Conservation (phyloP, 768 basidiomycete species). For the Podaxis sp. region DNA sequence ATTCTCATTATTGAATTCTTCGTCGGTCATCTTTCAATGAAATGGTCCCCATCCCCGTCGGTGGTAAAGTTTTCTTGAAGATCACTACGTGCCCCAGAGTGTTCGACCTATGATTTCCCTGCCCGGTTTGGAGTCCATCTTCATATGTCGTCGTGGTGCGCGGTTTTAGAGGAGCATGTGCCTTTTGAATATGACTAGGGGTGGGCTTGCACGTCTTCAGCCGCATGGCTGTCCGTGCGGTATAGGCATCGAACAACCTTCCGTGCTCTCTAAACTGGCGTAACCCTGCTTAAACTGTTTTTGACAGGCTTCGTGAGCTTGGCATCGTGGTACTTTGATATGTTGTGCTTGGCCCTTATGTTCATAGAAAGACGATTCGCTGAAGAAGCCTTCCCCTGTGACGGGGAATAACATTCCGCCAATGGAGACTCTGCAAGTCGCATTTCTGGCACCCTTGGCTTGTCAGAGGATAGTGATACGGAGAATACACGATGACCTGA, state of each 20-base stretch:
- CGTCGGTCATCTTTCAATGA: conserved; percentile 42
- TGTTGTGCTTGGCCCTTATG: neutral
- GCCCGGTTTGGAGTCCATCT: conserved; percentile 36
- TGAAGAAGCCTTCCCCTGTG: neutral
- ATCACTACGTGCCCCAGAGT: neutral
- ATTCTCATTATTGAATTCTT: conserved; percentile 30
- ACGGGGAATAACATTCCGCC: conserved; percentile 39
- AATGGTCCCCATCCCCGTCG: conserved; percentile 42
- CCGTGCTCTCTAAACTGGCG: conserved; percentile 36
- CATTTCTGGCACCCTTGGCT: conserved; percentile 42
- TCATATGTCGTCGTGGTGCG: conserved; percentile 45
- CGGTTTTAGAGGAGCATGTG: conserved; percentile 3
- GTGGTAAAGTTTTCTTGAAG: conserved; percentile 24
- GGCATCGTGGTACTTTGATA: conserved; percentile 39
- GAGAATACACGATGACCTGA: neutral
- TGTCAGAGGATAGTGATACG: conserved; percentile 32
- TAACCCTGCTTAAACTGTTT: conserved; percentile 37
- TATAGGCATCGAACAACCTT: conserved; percentile 36
- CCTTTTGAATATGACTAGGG: neutral
- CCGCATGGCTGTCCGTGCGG: conserved; percentile 45
- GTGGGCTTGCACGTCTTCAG: conserved; percentile 26
- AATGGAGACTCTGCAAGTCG: conserved; percentile 42
- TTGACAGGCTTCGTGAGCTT: conserved; percentile 34
- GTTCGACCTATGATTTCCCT: neutral
- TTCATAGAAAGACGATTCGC: neutral